These are phyloP conservation scores for Colletotrichum destructivum DNA, from an alignment of 2,329 filamentous ascomycete species.

Conservation along the genomic window DNA sequence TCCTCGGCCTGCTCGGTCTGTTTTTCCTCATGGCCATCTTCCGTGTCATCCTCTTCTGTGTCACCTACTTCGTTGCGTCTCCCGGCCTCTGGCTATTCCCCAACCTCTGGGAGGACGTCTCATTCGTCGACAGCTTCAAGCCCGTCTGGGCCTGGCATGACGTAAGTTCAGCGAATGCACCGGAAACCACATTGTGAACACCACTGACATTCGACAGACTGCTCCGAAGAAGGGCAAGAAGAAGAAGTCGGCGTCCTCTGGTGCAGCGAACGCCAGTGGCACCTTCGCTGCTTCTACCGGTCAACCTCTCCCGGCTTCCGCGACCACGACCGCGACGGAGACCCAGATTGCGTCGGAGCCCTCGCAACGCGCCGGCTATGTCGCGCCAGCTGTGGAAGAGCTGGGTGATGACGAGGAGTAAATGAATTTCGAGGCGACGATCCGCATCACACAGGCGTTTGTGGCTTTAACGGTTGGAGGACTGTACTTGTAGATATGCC, in stretches of 20 bases:
- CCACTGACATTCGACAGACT: slow-evolving; percentile 48
- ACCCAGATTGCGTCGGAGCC: slow-evolving; percentile 66
- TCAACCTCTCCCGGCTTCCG: slow-evolving; percentile 65
- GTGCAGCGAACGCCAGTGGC: slow-evolving; percentile 53
- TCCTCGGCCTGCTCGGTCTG: slow-evolving; percentile 88
- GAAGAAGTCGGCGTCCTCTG: slow-evolving; percentile 56
- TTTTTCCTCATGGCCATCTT: slow-evolving; percentile 99
- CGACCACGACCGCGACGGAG: slow-evolving; percentile 70
- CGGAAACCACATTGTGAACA: not conserved
- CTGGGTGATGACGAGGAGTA: slow-evolving; percentile 67
- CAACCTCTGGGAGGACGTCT: slow-evolving; percentile 98
- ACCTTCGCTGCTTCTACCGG: slow-evolving; percentile 69
- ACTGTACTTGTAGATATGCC: slow-evolving; percentile 34
- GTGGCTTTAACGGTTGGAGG: slow-evolving; percentile 21
- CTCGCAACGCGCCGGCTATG: slow-evolving; percentile 59
- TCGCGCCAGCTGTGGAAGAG: slow-evolving; percentile 69
- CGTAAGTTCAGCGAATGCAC: slow-evolving; percentile 65
- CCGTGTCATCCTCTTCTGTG: slow-evolving; percentile 91
- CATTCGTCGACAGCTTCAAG: slow-evolving; percentile 97
- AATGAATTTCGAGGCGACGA: slow-evolving; percentile 15
- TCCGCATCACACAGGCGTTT: slow-evolving; percentile 40
- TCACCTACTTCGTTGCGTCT: slow-evolving; percentile 87
- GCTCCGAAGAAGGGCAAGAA: slow-evolving; percentile 72
- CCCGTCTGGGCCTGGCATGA: slow-evolving; percentile 99
- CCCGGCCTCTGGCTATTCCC: slow-evolving; percentile 99